Conservation (phyloP, 805 yeast genomes). For the Wickerhamiella domercqiae region DNA sequence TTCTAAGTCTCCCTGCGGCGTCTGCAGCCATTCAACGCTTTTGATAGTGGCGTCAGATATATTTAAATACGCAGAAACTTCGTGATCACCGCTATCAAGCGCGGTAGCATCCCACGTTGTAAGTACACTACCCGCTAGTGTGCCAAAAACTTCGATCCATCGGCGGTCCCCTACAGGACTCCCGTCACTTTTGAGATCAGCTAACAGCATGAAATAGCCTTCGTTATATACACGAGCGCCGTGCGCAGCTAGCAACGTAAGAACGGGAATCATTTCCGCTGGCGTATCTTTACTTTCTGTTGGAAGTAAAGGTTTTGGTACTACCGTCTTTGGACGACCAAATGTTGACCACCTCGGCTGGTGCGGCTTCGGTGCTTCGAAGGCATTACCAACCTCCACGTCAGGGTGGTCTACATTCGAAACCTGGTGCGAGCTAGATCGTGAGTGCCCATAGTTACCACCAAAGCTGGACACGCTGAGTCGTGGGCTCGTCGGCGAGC, state of each 20-base stretch:
- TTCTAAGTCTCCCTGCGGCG: constrained; percentile 47
- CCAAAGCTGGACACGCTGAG: no score
- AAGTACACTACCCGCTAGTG: constrained; percentile 75
- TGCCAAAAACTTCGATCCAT: constrained; percentile 91
- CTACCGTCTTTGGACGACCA: constrained; percentile 4
- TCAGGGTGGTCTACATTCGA: constrained; percentile 3
- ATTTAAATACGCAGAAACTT: constrained; percentile 69
- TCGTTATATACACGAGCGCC: constrained; percentile 47
- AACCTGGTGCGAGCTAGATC: no score
- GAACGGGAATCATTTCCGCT: constrained; percentile 54
- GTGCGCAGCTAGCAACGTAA: constrained; percentile 57
- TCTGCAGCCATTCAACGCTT: constrained; percentile 50
- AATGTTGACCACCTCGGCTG: not conserved
- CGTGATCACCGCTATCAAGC: constrained; percentile 40
- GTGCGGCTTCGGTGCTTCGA: not conserved
- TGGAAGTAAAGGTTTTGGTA: constrained; percentile 6
- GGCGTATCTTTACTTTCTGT: constrained; percentile 29
- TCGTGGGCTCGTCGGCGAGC: no score
- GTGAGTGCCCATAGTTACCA: no score
- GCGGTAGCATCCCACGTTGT: constrained; percentile 68
- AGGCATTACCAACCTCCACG: constrained; percentile 2
- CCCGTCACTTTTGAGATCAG: constrained; percentile 54
- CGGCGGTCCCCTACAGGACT: constrained; percentile 57
- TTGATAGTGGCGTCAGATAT: constrained; percentile 80
- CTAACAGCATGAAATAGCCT: constrained; percentile 33